Evolutionary conservation across 164 flowering plant genomes (phyloP).

Genomic region (Nymphaea colorata): DNA sequence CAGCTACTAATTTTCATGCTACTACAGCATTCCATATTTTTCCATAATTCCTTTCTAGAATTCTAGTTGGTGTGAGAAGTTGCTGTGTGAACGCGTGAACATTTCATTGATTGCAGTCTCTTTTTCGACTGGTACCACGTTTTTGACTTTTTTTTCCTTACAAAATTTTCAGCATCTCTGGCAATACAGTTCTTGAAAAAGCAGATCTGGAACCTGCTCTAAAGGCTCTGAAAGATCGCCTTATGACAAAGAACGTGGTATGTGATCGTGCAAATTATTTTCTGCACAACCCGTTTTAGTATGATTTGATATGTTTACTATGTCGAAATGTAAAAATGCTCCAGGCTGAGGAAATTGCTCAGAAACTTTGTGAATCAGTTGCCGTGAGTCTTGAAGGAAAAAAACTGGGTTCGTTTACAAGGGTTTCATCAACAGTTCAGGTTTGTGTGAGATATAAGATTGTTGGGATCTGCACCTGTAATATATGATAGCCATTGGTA

Average conservation of each 20-base stretch:
- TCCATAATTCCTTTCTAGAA: too few species aligned
- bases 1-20: too few species aligned
- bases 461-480: background rate
- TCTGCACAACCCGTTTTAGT: background rate
- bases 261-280: slow-evolving; percentile 10
- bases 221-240: slow-evolving; percentile 91
- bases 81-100: too few species aligned
- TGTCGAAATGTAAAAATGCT: background rate
- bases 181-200: slow-evolving; percentile 84
- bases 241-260: slow-evolving; percentile 99
- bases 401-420: slow-evolving; percentile 78
- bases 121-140: too few species aligned
- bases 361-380: slow-evolving; percentile 94
- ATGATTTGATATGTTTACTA: slow-evolving; percentile 2
- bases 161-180: slow-evolving; percentile 50
- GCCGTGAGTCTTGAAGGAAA: slow-evolving; percentile 91
- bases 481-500: background rate
- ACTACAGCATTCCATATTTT: too few species aligned
- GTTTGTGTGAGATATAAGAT: slow-evolving; percentile 15
- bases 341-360: slow-evolving; percentile 97
- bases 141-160: background rate
- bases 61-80: too few species aligned
- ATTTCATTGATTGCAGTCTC: background rate
- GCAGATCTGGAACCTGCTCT: slow-evolving; percentile 89
- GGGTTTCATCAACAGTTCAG: slow-evolving; percentile 88